Evolutionary conservation across 192 early-diverging fungal genomes (phyloP), one percentile per base, ranked within the genome.

Genomic region (Spizellomyces punctatus): DNA sequence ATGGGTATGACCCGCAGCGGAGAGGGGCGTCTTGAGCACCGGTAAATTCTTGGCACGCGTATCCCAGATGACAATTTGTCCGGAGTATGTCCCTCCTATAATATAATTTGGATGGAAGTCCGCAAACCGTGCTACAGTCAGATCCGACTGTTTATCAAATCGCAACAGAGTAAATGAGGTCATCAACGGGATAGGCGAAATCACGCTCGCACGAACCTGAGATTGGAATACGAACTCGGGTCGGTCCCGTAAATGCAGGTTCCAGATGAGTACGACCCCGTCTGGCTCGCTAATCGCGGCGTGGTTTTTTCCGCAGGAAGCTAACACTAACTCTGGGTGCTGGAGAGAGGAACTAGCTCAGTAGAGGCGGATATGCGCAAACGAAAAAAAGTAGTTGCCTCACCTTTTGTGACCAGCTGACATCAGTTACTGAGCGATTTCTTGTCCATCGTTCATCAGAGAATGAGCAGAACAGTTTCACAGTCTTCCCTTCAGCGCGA

Each of bases 11-110:
- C 96, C 96, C 48, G 85, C 89, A 22, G 89, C 91, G 4, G 95
- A 93, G 48, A 98, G 87, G 55, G 96, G 94, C 6, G 98, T 94
- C 79, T 96, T 95, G 43, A 96, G 87, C 41, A 96, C 92, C 6
- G 98, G 96, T n/a, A 64, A 65, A 49, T 45, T 76, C 62, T 96
- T 97, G 16, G 94, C 85, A 27, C 98, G 88, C 52, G 86, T 98
- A 79, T 99, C 98, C 98, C 98, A 99, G 17, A 98, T 80, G 14
- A 96, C 84, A 70, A 99, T 93, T 82, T 99, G 98, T 27, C 98
- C 98, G 43, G 96, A 96, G 76, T 96, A 98, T 6, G 96, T 95
- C 17, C 96, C 95, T 67, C 96, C 98, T 44, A 99, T 89, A 47
- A 99, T 78, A 55, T 94, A 76, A 71, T 92, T 93, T 42, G 94